Conservation (phyloP, 768 basidiomycete species). For the Lyophyllum shimeji region DNA sequence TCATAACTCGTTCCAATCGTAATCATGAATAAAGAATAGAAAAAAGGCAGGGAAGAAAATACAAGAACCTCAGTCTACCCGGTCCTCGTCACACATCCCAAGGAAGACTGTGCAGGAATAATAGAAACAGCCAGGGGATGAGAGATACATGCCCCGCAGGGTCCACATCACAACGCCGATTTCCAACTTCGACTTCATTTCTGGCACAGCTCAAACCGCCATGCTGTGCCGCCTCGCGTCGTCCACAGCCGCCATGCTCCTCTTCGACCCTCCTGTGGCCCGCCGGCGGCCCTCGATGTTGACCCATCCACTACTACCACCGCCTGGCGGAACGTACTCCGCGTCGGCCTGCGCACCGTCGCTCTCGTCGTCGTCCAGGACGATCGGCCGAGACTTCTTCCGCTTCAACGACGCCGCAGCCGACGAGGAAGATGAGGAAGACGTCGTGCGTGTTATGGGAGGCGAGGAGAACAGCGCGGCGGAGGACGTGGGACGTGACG, state of each 20-base stretch:
- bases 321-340: conserved; percentile 40
- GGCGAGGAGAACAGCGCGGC: conserved; percentile 33
- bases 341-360: conserved; percentile 74
- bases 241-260: conserved; percentile 40
- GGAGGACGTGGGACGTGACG: conserved; percentile 34
- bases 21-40: conserved; percentile 6
- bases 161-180: neutral
- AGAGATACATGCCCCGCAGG: conserved; percentile 4
- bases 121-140: neutral
- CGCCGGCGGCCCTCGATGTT: conserved; percentile 60
- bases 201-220: conserved; percentile 43
- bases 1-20: conserved; percentile 8
- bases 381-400: conserved; percentile 53
- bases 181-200: no score
- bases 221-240: conserved; percentile 68
- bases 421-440: conserved; percentile 23
- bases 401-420: conserved; percentile 36
- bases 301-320: conserved; percentile 39
- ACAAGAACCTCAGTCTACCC: neutral
- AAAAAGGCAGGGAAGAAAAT: neutral
- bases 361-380: conserved; percentile 54
- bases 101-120: neutral
- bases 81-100: neutral
- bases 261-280: conserved; percentile 28
- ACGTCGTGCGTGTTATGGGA: conserved; percentile 26